Percentiles rank a stretch among this genome's conserved stretches.
Evolutionary conservation across 2,329 filamentous ascomycete genomes (phyloP).

Genomic region (Verticillium zaregamsianum): DNA sequence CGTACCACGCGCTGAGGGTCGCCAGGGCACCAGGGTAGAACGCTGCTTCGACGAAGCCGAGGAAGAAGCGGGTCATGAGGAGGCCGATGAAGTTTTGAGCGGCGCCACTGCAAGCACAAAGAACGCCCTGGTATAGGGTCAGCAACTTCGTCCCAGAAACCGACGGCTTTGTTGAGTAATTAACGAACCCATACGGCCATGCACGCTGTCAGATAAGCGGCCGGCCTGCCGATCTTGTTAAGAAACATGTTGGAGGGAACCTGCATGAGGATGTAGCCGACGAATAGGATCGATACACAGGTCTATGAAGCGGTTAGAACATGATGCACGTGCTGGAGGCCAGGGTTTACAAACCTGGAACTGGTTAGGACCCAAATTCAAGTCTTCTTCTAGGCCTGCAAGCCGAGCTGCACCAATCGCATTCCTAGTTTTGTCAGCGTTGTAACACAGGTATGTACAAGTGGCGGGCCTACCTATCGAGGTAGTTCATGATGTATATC

Average conservation of each 20-base stretch:
- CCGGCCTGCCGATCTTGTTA: conserved; percentile 23
- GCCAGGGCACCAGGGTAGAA: conserved; percentile 9
- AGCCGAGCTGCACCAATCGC: conserved; percentile 48
- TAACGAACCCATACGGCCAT: conserved; percentile 15
- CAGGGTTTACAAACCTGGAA: conserved; percentile 19
- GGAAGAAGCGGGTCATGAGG: conserved; percentile 7
- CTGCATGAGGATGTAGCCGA: conserved; percentile 18
- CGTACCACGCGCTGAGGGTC: conserved; percentile 9
- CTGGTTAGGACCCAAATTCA: conserved; percentile 24
- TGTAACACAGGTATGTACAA: not conserved
- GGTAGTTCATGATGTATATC: conserved; percentile 63
- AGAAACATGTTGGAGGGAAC: conserved; percentile 20
- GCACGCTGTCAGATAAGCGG: conserved; percentile 30
- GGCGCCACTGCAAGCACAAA: conserved; percentile 11
- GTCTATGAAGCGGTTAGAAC: conserved; percentile 12
- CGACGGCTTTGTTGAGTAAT: not conserved
- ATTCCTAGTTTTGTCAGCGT: conserved; percentile 29
- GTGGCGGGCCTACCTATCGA: conserved; percentile 36
- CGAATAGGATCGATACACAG: conserved; percentile 10
- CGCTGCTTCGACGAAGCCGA: conserved; percentile 10
- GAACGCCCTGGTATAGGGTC: not conserved
- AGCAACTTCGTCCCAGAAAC: not conserved
- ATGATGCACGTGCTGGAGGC: no score
- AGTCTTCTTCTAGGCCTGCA: conserved; percentile 37
- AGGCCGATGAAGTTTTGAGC: conserved; percentile 4